These are phyloP conservation scores for Canavalia gladiata DNA, from an alignment of 306 rosid genomes.

Conservation along the genomic window DNA sequence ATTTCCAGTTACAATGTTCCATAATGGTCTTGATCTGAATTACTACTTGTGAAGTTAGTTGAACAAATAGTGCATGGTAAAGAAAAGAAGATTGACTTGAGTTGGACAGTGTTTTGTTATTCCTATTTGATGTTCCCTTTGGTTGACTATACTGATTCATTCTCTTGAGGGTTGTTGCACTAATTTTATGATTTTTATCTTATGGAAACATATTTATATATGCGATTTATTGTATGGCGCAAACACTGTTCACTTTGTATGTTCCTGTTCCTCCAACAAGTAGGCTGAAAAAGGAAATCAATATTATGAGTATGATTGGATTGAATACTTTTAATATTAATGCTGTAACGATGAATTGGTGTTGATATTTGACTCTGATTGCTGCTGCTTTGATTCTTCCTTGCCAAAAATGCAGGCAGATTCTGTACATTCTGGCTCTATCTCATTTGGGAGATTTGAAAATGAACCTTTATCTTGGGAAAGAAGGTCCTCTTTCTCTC, in stretches of 20 bases:
- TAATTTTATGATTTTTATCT: slow-evolving; percentile 5
- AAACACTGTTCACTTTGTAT: not conserved
- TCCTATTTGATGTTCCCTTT: slow-evolving; percentile 8
- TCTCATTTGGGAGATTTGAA: slow-evolving; percentile 89
- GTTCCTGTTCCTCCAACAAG: not conserved
- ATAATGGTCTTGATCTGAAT: slow-evolving; percentile 32
- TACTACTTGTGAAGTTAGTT: not conserved
- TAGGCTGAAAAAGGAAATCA: not conserved
- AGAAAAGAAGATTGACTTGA: slow-evolving; percentile 5
- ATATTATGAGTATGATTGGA: slow-evolving; percentile 18
- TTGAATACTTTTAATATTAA: not conserved
- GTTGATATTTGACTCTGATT: slow-evolving; percentile 37
- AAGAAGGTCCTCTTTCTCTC: slow-evolving; percentile 80
- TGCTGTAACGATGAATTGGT: not conserved
- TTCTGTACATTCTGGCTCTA: slow-evolving; percentile 78
- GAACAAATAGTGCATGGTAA: slow-evolving; percentile 2
- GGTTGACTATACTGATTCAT: slow-evolving; percentile 2
- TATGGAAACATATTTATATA: not conserved
- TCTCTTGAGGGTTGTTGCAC: not conserved
- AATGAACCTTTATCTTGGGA: slow-evolving; percentile 79
- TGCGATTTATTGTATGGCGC: not conserved
- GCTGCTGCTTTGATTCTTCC: slow-evolving; percentile 44
- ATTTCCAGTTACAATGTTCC: not conserved
- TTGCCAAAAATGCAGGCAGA: slow-evolving; percentile 66
- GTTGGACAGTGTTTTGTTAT: slow-evolving; percentile 12